Evolutionary conservation across 495 filamentous ascomycete genomes (phyloP), one percentile per base, ranked within the genome.

Genomic region (Talaromyces nanjingensis): DNA sequence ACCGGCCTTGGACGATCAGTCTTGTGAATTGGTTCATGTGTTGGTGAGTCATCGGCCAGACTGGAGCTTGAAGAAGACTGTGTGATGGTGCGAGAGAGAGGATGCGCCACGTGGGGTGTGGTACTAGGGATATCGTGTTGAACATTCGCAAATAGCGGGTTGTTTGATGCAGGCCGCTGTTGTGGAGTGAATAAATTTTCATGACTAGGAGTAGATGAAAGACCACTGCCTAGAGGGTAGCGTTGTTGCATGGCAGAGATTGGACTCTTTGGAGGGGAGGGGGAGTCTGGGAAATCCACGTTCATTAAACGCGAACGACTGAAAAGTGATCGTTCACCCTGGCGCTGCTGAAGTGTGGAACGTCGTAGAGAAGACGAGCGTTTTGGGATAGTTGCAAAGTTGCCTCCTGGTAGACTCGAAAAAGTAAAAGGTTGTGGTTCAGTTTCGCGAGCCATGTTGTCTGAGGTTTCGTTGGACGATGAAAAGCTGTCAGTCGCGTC

Each of bases 291-390:
- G 57, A 72, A 71, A 34, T 72, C 64, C 12, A 53, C 60, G 11
- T 62, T 62, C 39, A 31, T 37, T 2, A 75, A 70, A 62, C 71
- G 79, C 25, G 81, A 74, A 18, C 81, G 77, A 18, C 74, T 77
- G 65, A 83, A 86, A 6, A 87, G 84, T 0, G 81, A 81, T 49
- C 86, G 84, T 24, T 87, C 87, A 49, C 83, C 80, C 68, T 88
- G 82, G 29, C 92, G 87, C 72, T 96, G 91, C 67, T 93, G 90
- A 49, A 96, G 75, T 4, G 92, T 94, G n/a, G 91, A 93, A 70
- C 86, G 90, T 54, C 92, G 87, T 39, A 96, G 78, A 24, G 89
- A 90, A 33, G 88, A 88, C 6, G 89, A 85, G 14, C 78, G 75
- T 63, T 76, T 81, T 25, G 78, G 78, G 45, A 81, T 78, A 0